Evolutionary conservation across 805 yeast genomes (phyloP).

Genomic region (Candida ponderosae): DNA sequence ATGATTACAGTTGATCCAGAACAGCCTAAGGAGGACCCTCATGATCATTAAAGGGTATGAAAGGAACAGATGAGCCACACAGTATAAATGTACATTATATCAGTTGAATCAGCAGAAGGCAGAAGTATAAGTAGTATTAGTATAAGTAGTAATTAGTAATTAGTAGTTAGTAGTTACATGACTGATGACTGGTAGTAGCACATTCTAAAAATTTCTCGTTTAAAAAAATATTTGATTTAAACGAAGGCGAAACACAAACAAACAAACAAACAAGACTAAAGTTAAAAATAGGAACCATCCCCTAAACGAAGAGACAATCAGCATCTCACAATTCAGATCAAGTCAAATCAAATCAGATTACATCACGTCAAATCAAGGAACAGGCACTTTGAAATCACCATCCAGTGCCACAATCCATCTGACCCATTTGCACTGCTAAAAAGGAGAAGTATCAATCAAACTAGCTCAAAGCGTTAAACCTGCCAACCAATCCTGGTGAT

Average conservation of each 20-base stretch:
- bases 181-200: not conserved
- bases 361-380: too few species aligned
- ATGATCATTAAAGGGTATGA: slow-evolving; percentile 47
- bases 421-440: too few species aligned
- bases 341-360: too few species aligned
- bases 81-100: not conserved
- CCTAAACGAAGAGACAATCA: too few species aligned
- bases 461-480: too few species aligned
- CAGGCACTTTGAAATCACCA: too few species aligned
- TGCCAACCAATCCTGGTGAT: too few species aligned
- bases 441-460: too few species aligned
- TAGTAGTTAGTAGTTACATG: not conserved
- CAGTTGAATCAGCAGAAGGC: not conserved
- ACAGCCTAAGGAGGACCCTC: slow-evolving; percentile 85
- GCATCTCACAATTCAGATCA: too few species aligned
- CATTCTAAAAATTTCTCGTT: not conserved
- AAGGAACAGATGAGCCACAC: not conserved
- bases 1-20: slow-evolving; percentile 98
- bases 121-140: not conserved
- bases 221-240: not conserved
- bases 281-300: too few species aligned
- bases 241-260: not conserved
- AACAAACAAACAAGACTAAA: too few species aligned
- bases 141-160: slow-evolving; percentile 1
- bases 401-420: too few species aligned